phyloP scores from a whole-genome alignment of 495 filamentous ascomycete genomes.

The Rostrohypoxylon terebratum region DNA sequence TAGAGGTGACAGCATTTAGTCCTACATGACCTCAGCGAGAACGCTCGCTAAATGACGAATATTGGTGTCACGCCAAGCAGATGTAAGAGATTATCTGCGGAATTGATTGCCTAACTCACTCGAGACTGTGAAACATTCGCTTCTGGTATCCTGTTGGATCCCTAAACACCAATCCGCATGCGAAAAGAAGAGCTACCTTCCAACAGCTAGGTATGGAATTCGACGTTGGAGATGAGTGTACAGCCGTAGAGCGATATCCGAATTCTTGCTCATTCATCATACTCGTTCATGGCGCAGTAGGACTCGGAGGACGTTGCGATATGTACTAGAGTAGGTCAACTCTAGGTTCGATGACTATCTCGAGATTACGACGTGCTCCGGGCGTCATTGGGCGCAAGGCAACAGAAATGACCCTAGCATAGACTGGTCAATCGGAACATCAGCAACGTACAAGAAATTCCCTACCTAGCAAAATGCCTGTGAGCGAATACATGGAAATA shows the following conservation, averaged over 20 bases:
- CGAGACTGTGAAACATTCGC: neutral
- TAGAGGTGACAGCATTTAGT: neutral
- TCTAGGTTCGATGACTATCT: too few species aligned
- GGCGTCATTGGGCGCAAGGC: conserved; percentile 2
- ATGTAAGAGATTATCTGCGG: neutral
- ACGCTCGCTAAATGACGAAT: neutral
- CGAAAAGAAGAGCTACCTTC: neutral
- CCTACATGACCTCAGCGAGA: neutral
- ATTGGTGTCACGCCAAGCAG: neutral
- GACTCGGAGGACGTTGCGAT: neutral
- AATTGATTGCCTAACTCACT: neutral
- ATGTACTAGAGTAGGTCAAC: neutral
- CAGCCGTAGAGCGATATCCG: neutral
- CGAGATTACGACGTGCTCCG: too few species aligned
- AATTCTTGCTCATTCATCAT: neutral
- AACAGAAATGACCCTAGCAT: neutral
- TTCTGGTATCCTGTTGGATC: neutral
- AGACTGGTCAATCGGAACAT: neutral
- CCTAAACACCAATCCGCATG: neutral
- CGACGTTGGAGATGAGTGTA: neutral
- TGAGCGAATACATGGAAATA: neutral
- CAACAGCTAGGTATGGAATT: neutral
- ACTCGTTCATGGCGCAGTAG: neutral
- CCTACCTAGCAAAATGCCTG: neutral
- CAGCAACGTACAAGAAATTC: neutral